Base-by-base conservation (phyloP, 805 yeast genomes). In the Sugiyamaella americana region DNA sequence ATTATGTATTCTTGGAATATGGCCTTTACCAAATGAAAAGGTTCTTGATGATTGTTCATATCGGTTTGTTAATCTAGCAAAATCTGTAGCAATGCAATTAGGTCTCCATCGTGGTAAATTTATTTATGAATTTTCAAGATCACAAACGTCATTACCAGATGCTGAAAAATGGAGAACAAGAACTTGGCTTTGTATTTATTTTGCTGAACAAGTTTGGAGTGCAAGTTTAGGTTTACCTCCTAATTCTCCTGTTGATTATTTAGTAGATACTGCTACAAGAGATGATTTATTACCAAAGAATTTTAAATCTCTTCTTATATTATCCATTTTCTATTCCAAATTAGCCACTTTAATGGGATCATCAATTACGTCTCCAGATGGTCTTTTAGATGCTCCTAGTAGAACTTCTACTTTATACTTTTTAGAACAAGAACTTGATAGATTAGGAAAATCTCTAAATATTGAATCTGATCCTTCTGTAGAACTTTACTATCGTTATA, bases 81-180 rank as follows among this genome's bases (percentile, higher is more conserved):
- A 87, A 55, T 80, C 82, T 49, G 68, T 89, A 43, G 86, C 94
- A 0, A 76, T 84, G 53, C 97, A 89, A 62, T 67, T 89, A 30
- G 97, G 97, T 8, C 70, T 89, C 50, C 97, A 89, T 64, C 71
- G 96, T 53, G 97, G 96, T 21, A 85, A 84, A 61, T 89, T 89
- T 62, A 87, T 89, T 54, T 79, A 84, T 52, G 97, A 89, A 59
- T 89, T 89, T 56, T 82, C 94, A 4, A 73, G 97, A 58, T 85
- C 91, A 24, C 97, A 89, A 61, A 93, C 84, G 3, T 77, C 86
- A 20, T 71, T 88, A 64, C 91, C 91, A 0, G 87, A 89, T 64
- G 91, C 96, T 3, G 96, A 87, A 56, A 82, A 80, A 59, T 89
- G 96, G 97, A 75, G 97, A 63, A 87, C 96, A 1, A 71, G 96